Evolutionary conservation across 1,284 basidiomycete genomes (phyloP), one percentile per base, ranked within the genome.

Genomic region (Butyriboletus appendiculatus): DNA sequence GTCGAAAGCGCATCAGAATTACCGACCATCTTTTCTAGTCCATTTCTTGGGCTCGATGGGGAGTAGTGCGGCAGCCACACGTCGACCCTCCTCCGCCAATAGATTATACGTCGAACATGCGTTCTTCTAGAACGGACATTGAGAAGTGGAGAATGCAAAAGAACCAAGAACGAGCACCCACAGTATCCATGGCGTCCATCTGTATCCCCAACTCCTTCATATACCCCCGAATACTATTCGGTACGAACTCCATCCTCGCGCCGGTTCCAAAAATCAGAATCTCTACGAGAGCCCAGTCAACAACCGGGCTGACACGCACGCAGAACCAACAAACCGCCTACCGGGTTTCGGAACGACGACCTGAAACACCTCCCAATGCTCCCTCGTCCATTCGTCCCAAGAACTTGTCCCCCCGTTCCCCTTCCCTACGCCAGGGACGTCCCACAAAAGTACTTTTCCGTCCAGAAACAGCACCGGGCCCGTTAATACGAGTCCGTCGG

Each of bases 51-150:
- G 55, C 20, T 59, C 52, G 35, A 68, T 44, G 12, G 94, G 94
- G 40, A 96, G 77, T 15, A 98, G 72, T 3, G 95, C 95, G 11
- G 93, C 95, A 26, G 93, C 91, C 14, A 98, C 92, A 18, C 88
- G 87, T 50, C 96, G 77, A 1, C 94, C 96, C 73, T 98, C 96
- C 72, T 98, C 96, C 0, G 88, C 75, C 38, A 98, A 80, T 33
- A 98, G 74, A 71, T 98, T 98, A 73, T 94, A 98, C 0, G 96
- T 97, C 33, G 94, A 90, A 65, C 93, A 94, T 12, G 96, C 96
- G 67, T 96, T 96, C 50, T 63, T 69, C 67, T 69, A 30, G 15
- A 42, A 6, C n/a, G 11, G 7, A 24, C 53, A 8, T 20, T 16
- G 3, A 38, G 3, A 20, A 56, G 11, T 5, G 4, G 16, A 15